Conservation (phyloP, 2,329 filamentous ascomycete species). For the Elsinoe australis region DNA sequence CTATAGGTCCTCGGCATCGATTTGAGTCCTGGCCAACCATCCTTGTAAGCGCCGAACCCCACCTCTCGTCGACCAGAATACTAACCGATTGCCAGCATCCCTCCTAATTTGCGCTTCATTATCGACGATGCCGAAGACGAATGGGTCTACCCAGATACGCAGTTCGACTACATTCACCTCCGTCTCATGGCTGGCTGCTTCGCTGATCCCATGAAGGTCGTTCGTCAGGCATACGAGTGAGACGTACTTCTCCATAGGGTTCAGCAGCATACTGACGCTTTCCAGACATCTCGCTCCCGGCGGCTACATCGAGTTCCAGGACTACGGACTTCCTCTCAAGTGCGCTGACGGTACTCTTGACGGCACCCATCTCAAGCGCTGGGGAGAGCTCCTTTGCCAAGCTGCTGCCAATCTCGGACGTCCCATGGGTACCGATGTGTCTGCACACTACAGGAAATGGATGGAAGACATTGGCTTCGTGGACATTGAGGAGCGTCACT, state of each 20-base stretch:
- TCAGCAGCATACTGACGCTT: constrained; percentile 18
- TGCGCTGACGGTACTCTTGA: constrained; percentile 33
- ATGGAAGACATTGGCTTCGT: constrained; percentile 38
- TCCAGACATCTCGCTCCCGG: constrained; percentile 40
- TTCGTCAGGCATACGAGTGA: constrained; percentile 43
- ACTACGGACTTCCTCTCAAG: constrained; percentile 38
- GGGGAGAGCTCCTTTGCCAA: constrained; percentile 33
- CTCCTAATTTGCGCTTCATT: constrained; percentile 54
- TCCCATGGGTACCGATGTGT: constrained; percentile 35
- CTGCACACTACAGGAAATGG: constrained; percentile 33
- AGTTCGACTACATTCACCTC: constrained; percentile 52
- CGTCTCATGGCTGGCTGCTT: constrained; percentile 46
- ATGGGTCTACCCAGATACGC: constrained; percentile 46
- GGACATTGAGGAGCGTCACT: constrained; percentile 35
- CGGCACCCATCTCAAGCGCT: constrained; percentile 28
- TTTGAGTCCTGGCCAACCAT: constrained; percentile 44
- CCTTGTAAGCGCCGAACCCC: constrained; percentile 27
- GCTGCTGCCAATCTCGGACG: constrained; percentile 36
- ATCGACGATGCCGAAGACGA: constrained; percentile 55
- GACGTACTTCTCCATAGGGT: constrained; percentile 15
- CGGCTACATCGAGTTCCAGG: constrained; percentile 46
- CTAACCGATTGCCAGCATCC: constrained; percentile 36
- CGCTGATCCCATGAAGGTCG: constrained; percentile 45
- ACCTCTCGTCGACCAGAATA: neutral
- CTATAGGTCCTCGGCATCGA: constrained; percentile 39